Conservation (phyloP, 2,329 filamentous ascomycete species). For the Aspergillus quadricinctus region DNA sequence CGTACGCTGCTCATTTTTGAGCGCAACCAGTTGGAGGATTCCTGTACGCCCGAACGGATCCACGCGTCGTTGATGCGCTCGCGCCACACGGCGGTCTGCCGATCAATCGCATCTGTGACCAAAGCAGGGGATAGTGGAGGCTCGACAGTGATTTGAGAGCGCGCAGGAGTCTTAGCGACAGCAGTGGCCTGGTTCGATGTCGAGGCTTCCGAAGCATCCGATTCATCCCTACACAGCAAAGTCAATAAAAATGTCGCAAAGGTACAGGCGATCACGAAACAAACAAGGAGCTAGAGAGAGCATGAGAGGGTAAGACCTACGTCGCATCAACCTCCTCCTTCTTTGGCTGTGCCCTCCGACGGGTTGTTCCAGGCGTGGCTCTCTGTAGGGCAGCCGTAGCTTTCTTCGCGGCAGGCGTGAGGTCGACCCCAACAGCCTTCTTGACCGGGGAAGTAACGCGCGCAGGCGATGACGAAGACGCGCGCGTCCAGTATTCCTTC, state of each 20-base stretch:
- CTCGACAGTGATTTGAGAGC: constrained; percentile 8
- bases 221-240: constrained; percentile 10
- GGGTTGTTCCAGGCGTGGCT: constrained; percentile 28
- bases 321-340: constrained; percentile 34
- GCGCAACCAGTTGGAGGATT: constrained; percentile 59
- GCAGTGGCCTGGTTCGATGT: not conserved
- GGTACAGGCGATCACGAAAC: not conserved
- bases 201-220: constrained; percentile 2
- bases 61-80: constrained; percentile 32
- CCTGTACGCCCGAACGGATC: constrained; percentile 32
- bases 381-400: constrained; percentile 15
- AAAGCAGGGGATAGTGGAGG: constrained; percentile 36
- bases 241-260: not conserved
- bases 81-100: constrained; percentile 44
- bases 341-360: constrained; percentile 38
- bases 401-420: constrained; percentile 30
- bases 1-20: constrained; percentile 64
- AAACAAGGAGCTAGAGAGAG: not conserved
- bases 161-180: constrained; percentile 13
- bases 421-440: constrained; percentile 40
- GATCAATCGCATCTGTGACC: constrained; percentile 69
- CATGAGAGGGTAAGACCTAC: constrained; percentile 7
- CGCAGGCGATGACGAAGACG: constrained; percentile 29
- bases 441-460: constrained; percentile 46
- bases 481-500: constrained; percentile 67